Conservation (phyloP, 164 flowering plant species). For the Saururus chinensis region DNA sequence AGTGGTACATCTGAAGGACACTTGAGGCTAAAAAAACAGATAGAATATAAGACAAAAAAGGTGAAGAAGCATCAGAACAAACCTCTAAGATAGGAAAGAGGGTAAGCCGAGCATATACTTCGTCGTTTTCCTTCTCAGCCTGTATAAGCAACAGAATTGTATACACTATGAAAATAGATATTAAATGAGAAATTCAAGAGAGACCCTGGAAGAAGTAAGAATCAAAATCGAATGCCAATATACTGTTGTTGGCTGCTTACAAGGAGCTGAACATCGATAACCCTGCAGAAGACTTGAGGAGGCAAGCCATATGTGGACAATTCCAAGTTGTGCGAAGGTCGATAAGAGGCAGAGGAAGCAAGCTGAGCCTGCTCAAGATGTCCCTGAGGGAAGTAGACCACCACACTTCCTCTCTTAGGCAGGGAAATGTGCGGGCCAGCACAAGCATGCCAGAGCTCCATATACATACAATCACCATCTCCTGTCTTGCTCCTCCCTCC, state of each 20-base stretch:
- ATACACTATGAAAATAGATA: background rate
- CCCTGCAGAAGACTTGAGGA: slow-evolving; percentile 82
- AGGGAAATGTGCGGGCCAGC: slow-evolving; percentile 81
- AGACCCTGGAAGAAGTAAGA: too few species aligned
- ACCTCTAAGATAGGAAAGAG: slow-evolving; percentile 64
- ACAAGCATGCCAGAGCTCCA: slow-evolving; percentile 93
- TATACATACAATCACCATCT: slow-evolving; percentile 32
- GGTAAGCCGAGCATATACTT: slow-evolving; percentile 77
- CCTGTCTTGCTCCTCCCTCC: slow-evolving; percentile 23
- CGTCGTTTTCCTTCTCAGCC: slow-evolving; percentile 93
- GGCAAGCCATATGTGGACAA: slow-evolving; percentile 57
- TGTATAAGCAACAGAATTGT: slow-evolving; percentile 10
- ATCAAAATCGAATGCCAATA: background rate
- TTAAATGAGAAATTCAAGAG: background rate
- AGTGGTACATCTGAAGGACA: too few species aligned
- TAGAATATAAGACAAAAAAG: background rate
- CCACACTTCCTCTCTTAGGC: slow-evolving; percentile 77
- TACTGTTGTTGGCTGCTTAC: slow-evolving; percentile 24
- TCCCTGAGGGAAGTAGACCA: slow-evolving; percentile 92
- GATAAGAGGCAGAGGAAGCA: slow-evolving; percentile 38
- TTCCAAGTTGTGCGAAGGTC: slow-evolving; percentile 27
- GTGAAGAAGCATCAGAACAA: background rate
- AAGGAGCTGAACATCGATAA: slow-evolving; percentile 68
- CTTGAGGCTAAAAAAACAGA: background rate
- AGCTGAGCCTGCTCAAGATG: slow-evolving; percentile 58